Conservation (phyloP, 192 early-diverging fungal species). For the Coemansia sp. region DNA sequence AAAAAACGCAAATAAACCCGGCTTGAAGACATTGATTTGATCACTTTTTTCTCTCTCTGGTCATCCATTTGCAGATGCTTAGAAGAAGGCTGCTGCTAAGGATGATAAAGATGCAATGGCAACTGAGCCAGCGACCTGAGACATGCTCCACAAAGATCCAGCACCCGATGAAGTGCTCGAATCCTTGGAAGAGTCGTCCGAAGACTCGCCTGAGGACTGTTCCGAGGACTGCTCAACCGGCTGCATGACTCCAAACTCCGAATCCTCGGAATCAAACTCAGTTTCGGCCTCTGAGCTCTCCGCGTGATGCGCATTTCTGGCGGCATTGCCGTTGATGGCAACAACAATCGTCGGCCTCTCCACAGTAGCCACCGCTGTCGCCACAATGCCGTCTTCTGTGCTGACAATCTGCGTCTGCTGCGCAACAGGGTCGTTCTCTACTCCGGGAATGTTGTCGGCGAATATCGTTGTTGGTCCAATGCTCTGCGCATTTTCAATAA, state of each 20-base stretch:
- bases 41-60: not conserved
- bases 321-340: conserved; percentile 40
- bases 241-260: not conserved
- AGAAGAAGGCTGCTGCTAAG: not conserved
- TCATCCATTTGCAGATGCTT: not conserved
- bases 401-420: conserved; percentile 22
- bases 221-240: not conserved
- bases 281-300: not conserved
- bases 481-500: conserved; percentile 24
- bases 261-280: not conserved
- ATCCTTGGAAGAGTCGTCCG: not conserved
- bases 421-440: conserved; percentile 14
- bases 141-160: not conserved
- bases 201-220: conserved; percentile 22
- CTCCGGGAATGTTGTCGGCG: conserved; percentile 27
- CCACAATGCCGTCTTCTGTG: conserved; percentile 27
- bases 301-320: conserved; percentile 11
- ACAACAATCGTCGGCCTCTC: conserved; percentile 38
- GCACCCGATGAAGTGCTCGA: not conserved
- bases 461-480: conserved; percentile 43
- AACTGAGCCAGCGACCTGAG: not conserved
- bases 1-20: not conserved
- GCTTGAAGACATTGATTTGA: not conserved
- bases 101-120: not conserved
- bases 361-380: conserved; percentile 13